Evolutionary conservation across 768 basidiomycete species (phyloP), one percentile per base, ranked within the genome.

Genomic region (Trametes cubensis): DNA sequence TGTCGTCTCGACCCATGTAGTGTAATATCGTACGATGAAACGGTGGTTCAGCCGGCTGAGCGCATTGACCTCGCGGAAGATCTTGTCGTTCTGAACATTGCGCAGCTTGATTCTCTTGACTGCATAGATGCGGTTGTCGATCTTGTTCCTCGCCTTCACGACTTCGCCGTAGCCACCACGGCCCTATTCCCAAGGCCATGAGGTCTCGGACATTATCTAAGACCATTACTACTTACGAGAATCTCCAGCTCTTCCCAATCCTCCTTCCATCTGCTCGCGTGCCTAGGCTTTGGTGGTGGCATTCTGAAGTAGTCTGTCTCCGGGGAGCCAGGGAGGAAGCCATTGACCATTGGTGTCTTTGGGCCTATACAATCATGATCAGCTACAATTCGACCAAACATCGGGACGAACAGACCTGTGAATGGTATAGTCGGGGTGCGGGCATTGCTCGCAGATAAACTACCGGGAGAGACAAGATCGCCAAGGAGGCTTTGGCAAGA

Each of bases 221-320:
- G 4, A n/a, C 5, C 14, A 21, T 58, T 49, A 28, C 60, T 26
- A 17, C 68, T 52, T 69, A 88, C 93, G 69, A 96, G 70, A 34
- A 94, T 78, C 70, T 96, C 95, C 10, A 97, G 76, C 71, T 96
- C 94, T 69, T 95, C 93, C 87, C 92, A 98, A 67, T 98, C 95
- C 56, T 92, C 89, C 68, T 92, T 90, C 86, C 94, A 98, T 61
- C 95, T 77, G 68, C 93, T 95, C 3, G 81, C 73, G 17, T 86
- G 84, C 30, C 83, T 79, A 26, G 81, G 72, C 25, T 63, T 69
- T 53, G 58, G 69, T 11, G 73, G 66, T 14, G 81, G 78, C 63
- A 74, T 69, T 49, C 76, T 74, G 71, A 87, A 86, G 70, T 87
- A 89, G 44, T 87, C 88, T 8, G 79, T 78, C 53, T 91, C 88